Evolutionary conservation across 164 flowering plant genomes (phyloP).

Genomic region (Magnolia officinalis): DNA sequence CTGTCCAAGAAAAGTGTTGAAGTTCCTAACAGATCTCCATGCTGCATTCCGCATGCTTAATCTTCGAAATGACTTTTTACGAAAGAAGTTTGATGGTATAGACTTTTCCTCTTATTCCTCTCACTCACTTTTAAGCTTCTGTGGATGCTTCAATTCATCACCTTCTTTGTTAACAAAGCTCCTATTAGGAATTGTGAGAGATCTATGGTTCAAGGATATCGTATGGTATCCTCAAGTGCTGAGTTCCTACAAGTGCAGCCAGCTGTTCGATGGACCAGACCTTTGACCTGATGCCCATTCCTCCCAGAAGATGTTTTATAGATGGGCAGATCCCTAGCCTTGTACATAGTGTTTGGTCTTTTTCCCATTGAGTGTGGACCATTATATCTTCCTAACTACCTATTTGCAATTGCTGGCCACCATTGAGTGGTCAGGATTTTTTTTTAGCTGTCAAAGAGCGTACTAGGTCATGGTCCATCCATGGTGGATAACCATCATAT

Average conservation of each 20-base stretch:
- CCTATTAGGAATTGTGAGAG: background rate
- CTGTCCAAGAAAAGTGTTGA: conserved; percentile 85
- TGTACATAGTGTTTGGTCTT: too few relatives aligned
- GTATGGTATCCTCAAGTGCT: background rate
- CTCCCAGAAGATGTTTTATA: too few relatives aligned
- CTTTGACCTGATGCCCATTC: background rate
- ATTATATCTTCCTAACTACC: too few relatives aligned
- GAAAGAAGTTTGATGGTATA: conserved; percentile 90
- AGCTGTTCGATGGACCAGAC: background rate
- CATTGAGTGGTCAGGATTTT: too few relatives aligned
- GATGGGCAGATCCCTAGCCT: too few relatives aligned
- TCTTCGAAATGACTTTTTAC: conserved; percentile 89
- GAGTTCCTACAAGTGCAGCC: background rate
- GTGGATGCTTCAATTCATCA: background rate
- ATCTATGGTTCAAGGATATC: background rate
- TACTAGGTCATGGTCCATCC: too few relatives aligned
- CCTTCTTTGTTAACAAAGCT: background rate
- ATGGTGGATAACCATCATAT: too few relatives aligned
- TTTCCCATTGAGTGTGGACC: too few relatives aligned
- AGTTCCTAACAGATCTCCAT: conserved; percentile 89
- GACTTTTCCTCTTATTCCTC: background rate
- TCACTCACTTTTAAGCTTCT: background rate
- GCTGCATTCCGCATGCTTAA: conserved; percentile 93
- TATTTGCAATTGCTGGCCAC: too few relatives aligned
- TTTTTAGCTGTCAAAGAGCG: too few relatives aligned